phyloP scores from a whole-genome alignment of 495 filamentous ascomycete species.

The Glarea lozoyensis region DNA sequence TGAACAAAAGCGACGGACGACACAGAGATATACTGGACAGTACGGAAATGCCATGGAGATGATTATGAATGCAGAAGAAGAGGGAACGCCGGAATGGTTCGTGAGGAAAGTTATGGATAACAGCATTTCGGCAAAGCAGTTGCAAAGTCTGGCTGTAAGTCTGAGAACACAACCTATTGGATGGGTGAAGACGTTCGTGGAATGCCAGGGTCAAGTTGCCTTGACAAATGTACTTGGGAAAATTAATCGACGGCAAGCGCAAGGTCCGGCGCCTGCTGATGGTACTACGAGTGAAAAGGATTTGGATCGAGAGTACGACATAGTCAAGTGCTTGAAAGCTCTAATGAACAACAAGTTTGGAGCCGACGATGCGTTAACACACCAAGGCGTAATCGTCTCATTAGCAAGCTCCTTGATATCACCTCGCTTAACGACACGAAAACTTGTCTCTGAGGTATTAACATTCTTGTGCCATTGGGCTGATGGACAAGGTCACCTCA shows the following conservation, averaged over 20 bases:
- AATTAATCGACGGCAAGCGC: conserved; percentile 77
- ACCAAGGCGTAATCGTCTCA: conserved; percentile 82
- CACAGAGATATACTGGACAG: conserved; percentile 51
- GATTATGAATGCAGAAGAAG: conserved; percentile 73
- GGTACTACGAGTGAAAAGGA: conserved; percentile 72
- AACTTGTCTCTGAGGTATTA: conserved; percentile 91
- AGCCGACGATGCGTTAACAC: conserved; percentile 88
- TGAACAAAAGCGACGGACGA: conserved; percentile 78
- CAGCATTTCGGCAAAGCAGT: conserved; percentile 80
- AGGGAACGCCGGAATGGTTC: conserved; percentile 97
- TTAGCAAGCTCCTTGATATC: conserved; percentile 82
- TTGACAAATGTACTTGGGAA: conserved; percentile 88
- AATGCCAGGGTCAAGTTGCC: conserved; percentile 94
- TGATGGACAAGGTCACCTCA: conserved; percentile 86
- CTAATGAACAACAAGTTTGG: conserved; percentile 99
- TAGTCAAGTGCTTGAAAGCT: conserved; percentile 93
- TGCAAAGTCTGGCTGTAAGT: conserved; percentile 87
- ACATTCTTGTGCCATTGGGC: conserved; percentile 98
- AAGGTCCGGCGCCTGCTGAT: conserved; percentile 61
- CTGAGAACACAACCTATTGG: conserved; percentile 92
- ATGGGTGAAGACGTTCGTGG: conserved; percentile 95
- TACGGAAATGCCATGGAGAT: conserved; percentile 46
- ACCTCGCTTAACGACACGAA: conserved; percentile 82
- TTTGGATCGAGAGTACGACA: conserved; percentile 92
- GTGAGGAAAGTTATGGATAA: conserved; percentile 96